These are phyloP conservation scores for Skeletonema tropicum DNA, from an alignment of 108 stramenopile species.

Conservation along the genomic window DNA sequence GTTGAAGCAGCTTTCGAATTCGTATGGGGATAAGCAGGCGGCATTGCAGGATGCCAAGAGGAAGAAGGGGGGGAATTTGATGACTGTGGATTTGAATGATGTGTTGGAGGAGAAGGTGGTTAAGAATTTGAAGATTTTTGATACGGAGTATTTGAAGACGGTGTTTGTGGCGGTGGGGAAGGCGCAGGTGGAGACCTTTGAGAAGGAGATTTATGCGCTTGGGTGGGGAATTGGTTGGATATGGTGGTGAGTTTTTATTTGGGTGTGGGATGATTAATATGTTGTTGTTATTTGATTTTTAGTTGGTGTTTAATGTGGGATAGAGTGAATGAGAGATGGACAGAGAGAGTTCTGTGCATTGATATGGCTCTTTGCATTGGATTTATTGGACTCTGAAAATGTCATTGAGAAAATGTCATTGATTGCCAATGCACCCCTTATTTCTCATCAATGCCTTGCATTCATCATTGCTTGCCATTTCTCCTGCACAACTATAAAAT, in stretches of 20 bases:
- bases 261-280: no score
- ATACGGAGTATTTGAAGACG: conserved; percentile 91
- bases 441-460: background rate
- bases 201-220: conserved; percentile 64
- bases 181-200: conserved; percentile 66
- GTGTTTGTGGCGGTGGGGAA: conserved; percentile 88
- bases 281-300: background rate
- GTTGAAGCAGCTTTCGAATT: conserved; percentile 80
- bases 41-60: conserved; percentile 79
- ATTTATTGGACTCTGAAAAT: background rate
- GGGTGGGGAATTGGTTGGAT: conserved; percentile 83
- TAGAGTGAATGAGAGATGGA: background rate
- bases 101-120: conserved; percentile 79
- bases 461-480: background rate
- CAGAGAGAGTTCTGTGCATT: no score
- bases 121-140: conserved; percentile 68
- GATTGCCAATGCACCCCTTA: background rate
- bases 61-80: conserved; percentile 80
- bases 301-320: background rate
- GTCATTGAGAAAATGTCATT: background rate
- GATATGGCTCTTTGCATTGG: background rate
- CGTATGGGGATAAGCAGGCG: conserved; percentile 83
- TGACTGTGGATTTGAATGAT: conserved; percentile 86
- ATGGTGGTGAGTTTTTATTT: conserved; percentile 61
- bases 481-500: background rate